Conservation (phyloP, 768 basidiomycete species). For the Tricholoma sp. region DNA sequence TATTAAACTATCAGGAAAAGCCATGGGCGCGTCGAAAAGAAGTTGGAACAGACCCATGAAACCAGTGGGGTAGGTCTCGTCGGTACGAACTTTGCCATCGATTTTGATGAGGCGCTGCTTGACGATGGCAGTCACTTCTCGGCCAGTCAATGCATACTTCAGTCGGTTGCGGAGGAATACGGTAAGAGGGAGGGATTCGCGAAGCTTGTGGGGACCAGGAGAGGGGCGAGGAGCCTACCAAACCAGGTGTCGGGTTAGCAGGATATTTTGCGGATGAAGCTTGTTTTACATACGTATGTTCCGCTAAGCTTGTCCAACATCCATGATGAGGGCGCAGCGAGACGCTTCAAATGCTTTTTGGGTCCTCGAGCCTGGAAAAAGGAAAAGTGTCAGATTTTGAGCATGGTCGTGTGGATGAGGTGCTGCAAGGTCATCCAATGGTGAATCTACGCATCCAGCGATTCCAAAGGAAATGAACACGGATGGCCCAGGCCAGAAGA, state of each 20-base stretch:
- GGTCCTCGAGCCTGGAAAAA: constrained; percentile 85
- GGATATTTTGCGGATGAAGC: not conserved
- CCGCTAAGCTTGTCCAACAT: constrained; percentile 99
- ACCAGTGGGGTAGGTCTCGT: constrained; percentile 93
- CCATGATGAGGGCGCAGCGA: constrained; percentile 97
- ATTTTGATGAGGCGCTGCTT: constrained; percentile 97
- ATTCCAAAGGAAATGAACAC: constrained; percentile 13
- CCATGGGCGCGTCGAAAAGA: not conserved
- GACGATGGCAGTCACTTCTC: constrained; percentile 94
- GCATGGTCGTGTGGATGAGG: constrained; percentile 1
- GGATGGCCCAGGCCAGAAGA: constrained; percentile 15
- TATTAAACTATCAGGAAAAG: constrained; percentile 1
- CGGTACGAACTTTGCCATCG: constrained; percentile 97
- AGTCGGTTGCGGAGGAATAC: constrained; percentile 98
- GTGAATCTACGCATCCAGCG: constrained; percentile 33
- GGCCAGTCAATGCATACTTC: constrained; percentile 97
- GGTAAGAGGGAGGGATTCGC: constrained; percentile 94
- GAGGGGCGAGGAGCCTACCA: constrained; percentile 89
- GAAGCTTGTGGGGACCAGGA: constrained; percentile 98
- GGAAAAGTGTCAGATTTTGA: constrained; percentile 20
- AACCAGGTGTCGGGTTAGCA: constrained; percentile 6
- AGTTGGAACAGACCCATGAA: constrained; percentile 76
- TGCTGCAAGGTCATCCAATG: constrained; percentile 35
- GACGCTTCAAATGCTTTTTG: constrained; percentile 98
- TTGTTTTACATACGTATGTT: constrained; percentile 65